Evolutionary conservation across 495 filamentous ascomycete species (phyloP).

Genomic region (Neurospora sp.): DNA sequence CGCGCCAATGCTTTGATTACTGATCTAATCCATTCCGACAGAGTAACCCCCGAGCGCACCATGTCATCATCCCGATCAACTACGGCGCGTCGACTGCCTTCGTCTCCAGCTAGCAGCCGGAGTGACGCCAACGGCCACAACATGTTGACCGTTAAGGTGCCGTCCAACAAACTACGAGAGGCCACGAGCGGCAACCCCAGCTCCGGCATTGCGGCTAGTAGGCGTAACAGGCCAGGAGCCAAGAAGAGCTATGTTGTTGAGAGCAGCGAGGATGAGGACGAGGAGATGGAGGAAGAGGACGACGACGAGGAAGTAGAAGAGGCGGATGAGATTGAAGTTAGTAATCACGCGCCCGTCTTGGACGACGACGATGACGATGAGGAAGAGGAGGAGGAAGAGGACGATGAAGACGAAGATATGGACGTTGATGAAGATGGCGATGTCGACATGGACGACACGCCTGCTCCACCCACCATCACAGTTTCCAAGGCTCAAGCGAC

Average conservation of each 20-base stretch:
- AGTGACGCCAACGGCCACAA: conserved; percentile 50
- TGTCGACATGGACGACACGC: conserved; percentile 33
- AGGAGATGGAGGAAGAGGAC: conserved; percentile 34
- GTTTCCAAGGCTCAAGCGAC: conserved; percentile 28
- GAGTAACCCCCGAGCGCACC: conserved; percentile 24
- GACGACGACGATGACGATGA: conserved; percentile 18
- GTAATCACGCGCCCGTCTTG: conserved; percentile 24
- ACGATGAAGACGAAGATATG: conserved; percentile 27
- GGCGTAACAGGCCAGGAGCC: conserved; percentile 47
- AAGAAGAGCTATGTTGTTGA: conserved; percentile 63
- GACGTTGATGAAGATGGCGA: conserved; percentile 41
- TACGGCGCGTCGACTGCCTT: conserved; percentile 36
- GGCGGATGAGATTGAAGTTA: conserved; percentile 30
- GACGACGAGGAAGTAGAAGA: conserved; percentile 28
- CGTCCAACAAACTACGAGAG: conserved; percentile 71
- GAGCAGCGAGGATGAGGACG: conserved; percentile 42
- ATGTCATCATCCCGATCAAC: conserved; percentile 35
- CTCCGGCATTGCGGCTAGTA: conserved; percentile 50
- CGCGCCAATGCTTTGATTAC: conserved; percentile 39
- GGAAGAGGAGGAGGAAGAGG: conserved; percentile 18
- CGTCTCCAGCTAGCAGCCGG: conserved; percentile 30
- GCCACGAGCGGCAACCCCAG: conserved; percentile 52
- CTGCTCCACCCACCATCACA: conserved; percentile 31
- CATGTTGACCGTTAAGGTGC: conserved; percentile 75
- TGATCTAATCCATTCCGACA: conserved; percentile 43